Evolutionary conservation across 495 filamentous ascomycete species (phyloP).

Genomic region (Daldinia caldariorum): DNA sequence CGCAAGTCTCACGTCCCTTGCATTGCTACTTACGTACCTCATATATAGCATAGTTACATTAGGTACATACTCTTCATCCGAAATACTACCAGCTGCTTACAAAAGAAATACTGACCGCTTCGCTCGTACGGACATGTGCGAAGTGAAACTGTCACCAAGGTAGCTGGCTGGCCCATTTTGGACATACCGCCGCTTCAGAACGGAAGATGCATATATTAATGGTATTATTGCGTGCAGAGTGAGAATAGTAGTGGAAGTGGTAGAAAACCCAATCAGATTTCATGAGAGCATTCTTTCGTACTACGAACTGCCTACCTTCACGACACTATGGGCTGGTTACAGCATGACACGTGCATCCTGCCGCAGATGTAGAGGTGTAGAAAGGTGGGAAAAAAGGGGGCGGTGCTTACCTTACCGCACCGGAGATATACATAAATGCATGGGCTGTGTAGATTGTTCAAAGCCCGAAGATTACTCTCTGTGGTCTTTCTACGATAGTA

Average conservation of each 20-base stretch:
- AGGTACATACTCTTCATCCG: slow-evolving; percentile 12
- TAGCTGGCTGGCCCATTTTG: slow-evolving; percentile 35
- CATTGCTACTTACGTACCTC: no score
- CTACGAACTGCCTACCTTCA: slow-evolving; percentile 8
- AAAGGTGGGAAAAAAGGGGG: slow-evolving; percentile 31
- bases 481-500: no score
- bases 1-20: slow-evolving; percentile 33
- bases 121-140: slow-evolving; percentile 38
- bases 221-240: slow-evolving; percentile 34
- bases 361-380: slow-evolving; percentile 7
- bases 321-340: slow-evolving; percentile 17
- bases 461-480: not conserved
- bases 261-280: slow-evolving; percentile 27
- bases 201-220: slow-evolving; percentile 36
- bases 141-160: slow-evolving; percentile 29
- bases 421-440: slow-evolving; percentile 9
- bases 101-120: slow-evolving; percentile 37
- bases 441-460: slow-evolving; percentile 37
- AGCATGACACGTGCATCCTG: slow-evolving; percentile 33
- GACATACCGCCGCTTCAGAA: slow-evolving; percentile 38
- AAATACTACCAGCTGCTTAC: slow-evolving; percentile 17
- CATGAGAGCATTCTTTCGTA: slow-evolving; percentile 10
- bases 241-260: slow-evolving; percentile 27
- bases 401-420: slow-evolving; percentile 29
- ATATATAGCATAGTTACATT: no score